phyloP scores from a whole-genome alignment of 345 rosid species.

The Lepidium sativum region DNA sequence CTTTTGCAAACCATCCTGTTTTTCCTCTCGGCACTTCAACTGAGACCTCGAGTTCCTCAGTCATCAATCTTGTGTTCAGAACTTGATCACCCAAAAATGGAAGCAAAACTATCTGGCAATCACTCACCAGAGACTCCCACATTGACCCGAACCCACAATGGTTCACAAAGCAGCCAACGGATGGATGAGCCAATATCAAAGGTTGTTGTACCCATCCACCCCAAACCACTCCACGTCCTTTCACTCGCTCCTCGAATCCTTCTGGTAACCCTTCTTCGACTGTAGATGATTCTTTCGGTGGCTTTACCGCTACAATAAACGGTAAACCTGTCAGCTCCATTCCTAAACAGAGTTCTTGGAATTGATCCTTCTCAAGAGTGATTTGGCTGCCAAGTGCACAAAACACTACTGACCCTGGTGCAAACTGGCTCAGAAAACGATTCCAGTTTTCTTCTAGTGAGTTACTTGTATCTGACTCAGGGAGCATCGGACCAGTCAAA shows the following conservation, averaged over 20 bases:
- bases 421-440: slow-evolving; percentile 39
- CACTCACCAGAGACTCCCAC: slow-evolving; percentile 52
- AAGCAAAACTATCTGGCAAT: slow-evolving; percentile 46
- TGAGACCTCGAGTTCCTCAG: slow-evolving; percentile 40
- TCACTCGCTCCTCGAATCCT: slow-evolving; percentile 50
- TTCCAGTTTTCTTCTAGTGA: slow-evolving; percentile 42
- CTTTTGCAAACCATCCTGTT: slow-evolving; percentile 42
- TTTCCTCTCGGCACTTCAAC: slow-evolving; percentile 41
- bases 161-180: slow-evolving; percentile 59
- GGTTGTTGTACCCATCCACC: slow-evolving; percentile 50
- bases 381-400: slow-evolving; percentile 64
- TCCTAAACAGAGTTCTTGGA: slow-evolving; percentile 57
- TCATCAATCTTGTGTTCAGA: slow-evolving; percentile 39
- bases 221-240: slow-evolving; percentile 39
- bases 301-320: slow-evolving; percentile 47
- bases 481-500: slow-evolving; percentile 55
- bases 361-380: slow-evolving; percentile 46
- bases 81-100: slow-evolving; percentile 50
- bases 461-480: slow-evolving; percentile 22
- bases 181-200: slow-evolving; percentile 33
- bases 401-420: slow-evolving; percentile 36
- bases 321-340: slow-evolving; percentile 52
- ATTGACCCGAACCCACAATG: slow-evolving; percentile 62
- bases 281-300: slow-evolving; percentile 38
- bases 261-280: slow-evolving; percentile 58